Evolutionary conservation across 2,329 filamentous ascomycete species (phyloP).

Genomic region (Microsporum canis): DNA sequence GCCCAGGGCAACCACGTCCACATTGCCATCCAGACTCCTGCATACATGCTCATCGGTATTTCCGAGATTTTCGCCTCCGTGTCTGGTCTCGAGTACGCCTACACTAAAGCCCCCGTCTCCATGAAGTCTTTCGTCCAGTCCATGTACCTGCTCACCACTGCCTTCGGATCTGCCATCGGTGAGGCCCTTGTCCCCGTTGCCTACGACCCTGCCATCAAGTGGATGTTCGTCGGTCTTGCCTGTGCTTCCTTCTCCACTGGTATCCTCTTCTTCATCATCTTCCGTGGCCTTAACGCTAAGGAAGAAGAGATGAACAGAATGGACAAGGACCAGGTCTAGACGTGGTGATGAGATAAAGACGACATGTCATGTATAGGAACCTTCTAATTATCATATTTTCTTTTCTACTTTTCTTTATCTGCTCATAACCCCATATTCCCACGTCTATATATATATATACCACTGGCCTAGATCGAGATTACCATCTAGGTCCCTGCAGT

Average conservation of each 20-base stretch:
- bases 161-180: slow-evolving; percentile 48
- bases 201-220: slow-evolving; percentile 53
- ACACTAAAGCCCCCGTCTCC: slow-evolving; percentile 58
- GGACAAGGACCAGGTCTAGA: slow-evolving; percentile 26
- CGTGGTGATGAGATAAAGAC: background rate
- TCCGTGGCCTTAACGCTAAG: slow-evolving; percentile 38
- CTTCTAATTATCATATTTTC: background rate
- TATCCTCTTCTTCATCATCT: slow-evolving; percentile 43
- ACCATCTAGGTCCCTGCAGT: background rate
- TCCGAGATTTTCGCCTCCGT: slow-evolving; percentile 53
- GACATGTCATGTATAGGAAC: background rate
- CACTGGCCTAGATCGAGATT: background rate
- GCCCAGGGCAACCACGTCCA: slow-evolving; percentile 32
- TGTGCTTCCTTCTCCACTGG: slow-evolving; percentile 39
- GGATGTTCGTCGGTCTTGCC: slow-evolving; percentile 54
- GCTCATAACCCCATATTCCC: background rate
- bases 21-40: slow-evolving; percentile 36
- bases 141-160: slow-evolving; percentile 47
- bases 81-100: slow-evolving; percentile 60
- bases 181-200: slow-evolving; percentile 51
- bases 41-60: slow-evolving; percentile 36
- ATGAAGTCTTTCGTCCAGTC: slow-evolving; percentile 55
- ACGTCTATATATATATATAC: background rate
- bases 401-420: background rate
- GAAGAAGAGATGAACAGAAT: slow-evolving; percentile 43